phyloP scores from a whole-genome alignment of 2,329 filamentous ascomycete genomes.

The Cercospora beticola region DNA sequence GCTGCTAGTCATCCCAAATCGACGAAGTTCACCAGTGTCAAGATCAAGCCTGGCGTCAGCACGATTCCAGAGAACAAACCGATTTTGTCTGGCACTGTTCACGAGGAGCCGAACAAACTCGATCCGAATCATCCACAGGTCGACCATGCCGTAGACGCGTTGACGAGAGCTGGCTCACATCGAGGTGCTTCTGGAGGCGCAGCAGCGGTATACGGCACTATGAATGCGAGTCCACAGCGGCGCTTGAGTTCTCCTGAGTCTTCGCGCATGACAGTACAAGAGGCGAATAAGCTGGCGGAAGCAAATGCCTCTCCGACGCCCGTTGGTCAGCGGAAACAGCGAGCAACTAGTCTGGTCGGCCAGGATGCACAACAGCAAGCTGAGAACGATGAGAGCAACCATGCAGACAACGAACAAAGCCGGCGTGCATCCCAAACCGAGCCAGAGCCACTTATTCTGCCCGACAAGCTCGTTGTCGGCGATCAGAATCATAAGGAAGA shows the following conservation, averaged over 20 bases:
- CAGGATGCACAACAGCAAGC: conserved; percentile 13
- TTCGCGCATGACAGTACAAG: conserved; percentile 21
- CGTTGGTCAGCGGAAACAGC: background rate
- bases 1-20: conserved; percentile 59
- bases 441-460: conserved; percentile 6
- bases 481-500: conserved; percentile 8
- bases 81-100: conserved; percentile 22
- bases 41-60: conserved; percentile 60
- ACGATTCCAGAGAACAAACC: conserved; percentile 44
- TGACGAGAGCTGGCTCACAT: conserved; percentile 14
- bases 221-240: conserved; percentile 26
- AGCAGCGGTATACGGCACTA: conserved; percentile 55
- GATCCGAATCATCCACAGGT: conserved; percentile 9
- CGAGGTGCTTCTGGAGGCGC: conserved; percentile 64
- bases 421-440: background rate
- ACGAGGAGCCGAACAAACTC: conserved; percentile 7
- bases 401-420: background rate
- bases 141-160: conserved; percentile 18
- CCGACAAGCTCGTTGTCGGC: conserved; percentile 18
- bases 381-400: background rate
- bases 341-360: background rate
- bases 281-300: conserved; percentile 31
- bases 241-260: conserved; percentile 22
- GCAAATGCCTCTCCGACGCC: conserved; percentile 22
- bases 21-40: conserved; percentile 63